Percentiles rank a stretch among this genome's conserved stretches.
Evolutionary conservation across 176 grass and related monocot genomes (phyloP).

Genomic region (Aegilops longissima): DNA sequence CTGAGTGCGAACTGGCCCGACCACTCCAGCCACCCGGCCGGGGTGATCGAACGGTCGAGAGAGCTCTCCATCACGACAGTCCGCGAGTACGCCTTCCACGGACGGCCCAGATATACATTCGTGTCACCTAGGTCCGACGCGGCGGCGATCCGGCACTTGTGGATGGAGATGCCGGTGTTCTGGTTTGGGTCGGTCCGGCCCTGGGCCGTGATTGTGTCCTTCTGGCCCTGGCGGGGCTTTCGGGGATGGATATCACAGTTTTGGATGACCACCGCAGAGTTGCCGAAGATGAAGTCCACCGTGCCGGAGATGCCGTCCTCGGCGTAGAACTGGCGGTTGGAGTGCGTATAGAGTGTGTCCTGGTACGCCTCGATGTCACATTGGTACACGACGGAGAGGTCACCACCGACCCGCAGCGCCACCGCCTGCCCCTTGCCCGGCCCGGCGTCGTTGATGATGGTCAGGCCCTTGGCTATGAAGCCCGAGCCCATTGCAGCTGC

Average conservation of each 20-base stretch:
- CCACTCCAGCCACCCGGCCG: constrained; percentile 62
- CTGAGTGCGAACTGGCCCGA: constrained; percentile 36
- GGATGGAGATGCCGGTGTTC: constrained; percentile 75
- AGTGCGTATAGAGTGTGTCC: constrained; percentile 72
- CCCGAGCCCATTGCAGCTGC: constrained; percentile 66
- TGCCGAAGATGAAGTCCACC: constrained; percentile 86
- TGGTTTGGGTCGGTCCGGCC: constrained; percentile 70
- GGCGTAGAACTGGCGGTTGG: constrained; percentile 69
- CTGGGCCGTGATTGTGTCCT: constrained; percentile 68
- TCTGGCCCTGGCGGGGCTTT: constrained; percentile 8
- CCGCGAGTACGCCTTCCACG: constrained; percentile 60
- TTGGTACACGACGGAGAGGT: constrained; percentile 68
- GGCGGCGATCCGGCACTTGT: constrained; percentile 48
- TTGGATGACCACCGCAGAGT: constrained; percentile 67
- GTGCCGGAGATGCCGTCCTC: constrained; percentile 55
- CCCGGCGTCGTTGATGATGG: constrained; percentile 65
- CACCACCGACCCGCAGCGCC: constrained; percentile 53
- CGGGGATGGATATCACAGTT: constrained; percentile 52
- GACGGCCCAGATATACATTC: constrained; percentile 64
- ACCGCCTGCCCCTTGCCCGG: constrained; percentile 66
- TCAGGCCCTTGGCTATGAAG: constrained; percentile 72
- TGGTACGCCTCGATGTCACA: constrained; percentile 70
- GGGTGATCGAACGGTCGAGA: constrained; percentile 43
- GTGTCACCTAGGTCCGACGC: constrained; percentile 44
- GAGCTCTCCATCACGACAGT: constrained; percentile 51